Conservation (phyloP, 805 yeast species). For the Tetrapisispora iriomotensis region DNA sequence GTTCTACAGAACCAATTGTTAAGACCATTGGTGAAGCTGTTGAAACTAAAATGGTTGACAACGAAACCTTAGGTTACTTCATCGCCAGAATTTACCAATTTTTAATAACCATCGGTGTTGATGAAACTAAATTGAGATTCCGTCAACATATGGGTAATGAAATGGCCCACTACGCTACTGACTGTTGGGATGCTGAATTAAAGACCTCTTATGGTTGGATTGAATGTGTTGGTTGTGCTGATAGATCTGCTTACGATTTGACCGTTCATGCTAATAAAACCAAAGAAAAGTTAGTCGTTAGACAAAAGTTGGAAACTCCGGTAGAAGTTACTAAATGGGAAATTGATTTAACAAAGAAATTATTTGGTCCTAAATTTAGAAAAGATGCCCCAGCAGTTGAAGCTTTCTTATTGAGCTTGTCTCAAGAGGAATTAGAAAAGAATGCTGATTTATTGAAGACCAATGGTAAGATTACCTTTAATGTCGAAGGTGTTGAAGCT, state of each 20-base stretch:
- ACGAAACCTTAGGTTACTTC: slow-evolving; percentile 94
- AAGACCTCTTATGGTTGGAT: slow-evolving; percentile 97
- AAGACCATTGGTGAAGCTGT: slow-evolving; percentile 89
- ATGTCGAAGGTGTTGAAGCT: slow-evolving; percentile 54
- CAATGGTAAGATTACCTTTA: slow-evolving; percentile 55
- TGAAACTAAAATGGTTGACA: slow-evolving; percentile 75
- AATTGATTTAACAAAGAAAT: slow-evolving; percentile 83
- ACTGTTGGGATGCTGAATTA: slow-evolving; percentile 99
- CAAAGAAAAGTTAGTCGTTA: slow-evolving; percentile 87
- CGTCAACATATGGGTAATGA: slow-evolving; percentile 98
- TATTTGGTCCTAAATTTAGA: slow-evolving; percentile 96
- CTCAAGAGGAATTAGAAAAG: slow-evolving; percentile 77
- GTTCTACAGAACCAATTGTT: slow-evolving; percentile 57
- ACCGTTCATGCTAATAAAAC: slow-evolving; percentile 93
- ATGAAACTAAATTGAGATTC: slow-evolving; percentile 74
- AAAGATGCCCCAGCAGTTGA: slow-evolving; percentile 93
- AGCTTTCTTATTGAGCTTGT: slow-evolving; percentile 60
- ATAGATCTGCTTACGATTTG: slow-evolving; percentile 95
- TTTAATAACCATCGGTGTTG: slow-evolving; percentile 82
- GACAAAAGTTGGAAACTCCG: slow-evolving; percentile 83
- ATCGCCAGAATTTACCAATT: slow-evolving; percentile 86
- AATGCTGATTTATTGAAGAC: slow-evolving; percentile 56
- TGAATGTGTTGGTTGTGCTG: slow-evolving; percentile 99
- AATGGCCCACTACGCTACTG: slow-evolving; percentile 99
- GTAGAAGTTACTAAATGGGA: slow-evolving; percentile 72